A percentile compares a stretch with the other conserved stretches of the same genome.
phyloP scores from a whole-genome alignment of 108 stramenopile species.

The Cyclotella baltica region DNA sequence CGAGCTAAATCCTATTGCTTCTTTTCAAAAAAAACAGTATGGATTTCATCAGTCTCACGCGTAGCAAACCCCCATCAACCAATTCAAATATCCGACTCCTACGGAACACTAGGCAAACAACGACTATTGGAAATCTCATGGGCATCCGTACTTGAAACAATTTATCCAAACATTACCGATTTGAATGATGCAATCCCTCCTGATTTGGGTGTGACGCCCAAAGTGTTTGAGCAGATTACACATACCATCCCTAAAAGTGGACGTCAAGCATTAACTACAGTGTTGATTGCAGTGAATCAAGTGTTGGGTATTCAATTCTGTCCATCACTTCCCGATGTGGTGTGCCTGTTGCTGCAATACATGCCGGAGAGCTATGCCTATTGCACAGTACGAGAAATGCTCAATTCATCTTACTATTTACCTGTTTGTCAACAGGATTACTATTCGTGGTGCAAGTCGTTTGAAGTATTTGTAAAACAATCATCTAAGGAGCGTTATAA shows the following conservation, averaged over 20 bases:
- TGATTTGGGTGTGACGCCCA: slow-evolving; percentile 44
- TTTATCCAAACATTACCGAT: slow-evolving; percentile 45
- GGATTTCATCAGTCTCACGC: slow-evolving; percentile 78
- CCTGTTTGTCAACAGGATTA: slow-evolving; percentile 66
- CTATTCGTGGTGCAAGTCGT: slow-evolving; percentile 68
- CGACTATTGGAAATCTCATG: slow-evolving; percentile 37
- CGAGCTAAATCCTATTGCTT: not conserved
- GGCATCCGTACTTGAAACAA: slow-evolving; percentile 56
- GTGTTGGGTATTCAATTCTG: slow-evolving; percentile 76
- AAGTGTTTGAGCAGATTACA: slow-evolving; percentile 36
- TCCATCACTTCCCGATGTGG: slow-evolving; percentile 71
- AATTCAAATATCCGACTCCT: slow-evolving; percentile 59
- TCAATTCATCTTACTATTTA: slow-evolving; percentile 65
- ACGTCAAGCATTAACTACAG: slow-evolving; percentile 45
- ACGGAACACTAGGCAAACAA: slow-evolving; percentile 66
- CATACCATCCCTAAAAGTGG: slow-evolving; percentile 26
- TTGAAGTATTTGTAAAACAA: slow-evolving; percentile 62
- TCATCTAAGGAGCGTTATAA: slow-evolving; percentile 62
- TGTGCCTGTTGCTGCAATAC: slow-evolving; percentile 40
- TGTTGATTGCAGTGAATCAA: slow-evolving; percentile 60
- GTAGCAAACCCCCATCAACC: slow-evolving; percentile 65
- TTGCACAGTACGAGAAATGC: slow-evolving; percentile 78
- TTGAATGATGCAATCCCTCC: slow-evolving; percentile 42
- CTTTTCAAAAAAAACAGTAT: slow-evolving; percentile 42
- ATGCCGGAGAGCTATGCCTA: slow-evolving; percentile 85